A percentile compares a stretch with the other conserved stretches of the same genome.
These are phyloP conservation scores for Mucor indicus DNA, from an alignment of 371 early-diverging fungal genomes.

Conservation along the genomic window DNA sequence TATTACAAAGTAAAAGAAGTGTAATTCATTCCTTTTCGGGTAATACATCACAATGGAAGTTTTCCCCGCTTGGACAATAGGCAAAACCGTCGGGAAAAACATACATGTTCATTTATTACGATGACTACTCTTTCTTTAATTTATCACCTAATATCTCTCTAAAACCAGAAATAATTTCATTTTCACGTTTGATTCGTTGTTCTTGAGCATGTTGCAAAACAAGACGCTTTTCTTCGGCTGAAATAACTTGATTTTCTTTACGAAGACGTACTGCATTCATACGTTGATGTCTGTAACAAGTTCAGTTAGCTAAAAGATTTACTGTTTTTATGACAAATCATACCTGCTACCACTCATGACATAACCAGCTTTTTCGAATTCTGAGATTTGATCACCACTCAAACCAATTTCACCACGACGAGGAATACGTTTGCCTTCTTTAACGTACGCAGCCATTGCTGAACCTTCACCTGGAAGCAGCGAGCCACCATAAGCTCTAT, in stretches of 20 bases:
- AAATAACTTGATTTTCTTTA: constrained; percentile 92
- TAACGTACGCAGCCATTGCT: constrained; percentile 69
- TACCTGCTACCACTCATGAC: constrained; percentile 95
- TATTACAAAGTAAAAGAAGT: no score
- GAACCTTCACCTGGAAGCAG: constrained; percentile 54
- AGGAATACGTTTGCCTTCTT: constrained; percentile 93
- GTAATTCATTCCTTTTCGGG: no score
- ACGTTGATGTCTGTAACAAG: constrained; percentile 67
- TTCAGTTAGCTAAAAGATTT: neutral
- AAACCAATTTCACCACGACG: constrained; percentile 97
- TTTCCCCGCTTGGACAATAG: no score
- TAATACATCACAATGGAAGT: no score
- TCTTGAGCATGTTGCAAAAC: constrained; percentile 79
- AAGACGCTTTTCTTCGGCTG: constrained; percentile 83
- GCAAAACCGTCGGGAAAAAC: no score
- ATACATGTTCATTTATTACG: no score
- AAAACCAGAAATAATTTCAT: constrained; percentile 84
- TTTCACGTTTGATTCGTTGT: constrained; percentile 83
- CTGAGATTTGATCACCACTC: constrained; percentile 77
- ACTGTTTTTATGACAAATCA: neutral
- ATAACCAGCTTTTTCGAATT: constrained; percentile 86
- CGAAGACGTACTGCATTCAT: constrained; percentile 96
- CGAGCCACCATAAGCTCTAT: constrained; percentile 77
- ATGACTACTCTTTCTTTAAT: constrained; percentile 37
- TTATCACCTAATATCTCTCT: constrained; percentile 62